These are phyloP conservation scores for Candida silvicultrix DNA, from an alignment of 805 yeast species.

Conservation along the genomic window DNA sequence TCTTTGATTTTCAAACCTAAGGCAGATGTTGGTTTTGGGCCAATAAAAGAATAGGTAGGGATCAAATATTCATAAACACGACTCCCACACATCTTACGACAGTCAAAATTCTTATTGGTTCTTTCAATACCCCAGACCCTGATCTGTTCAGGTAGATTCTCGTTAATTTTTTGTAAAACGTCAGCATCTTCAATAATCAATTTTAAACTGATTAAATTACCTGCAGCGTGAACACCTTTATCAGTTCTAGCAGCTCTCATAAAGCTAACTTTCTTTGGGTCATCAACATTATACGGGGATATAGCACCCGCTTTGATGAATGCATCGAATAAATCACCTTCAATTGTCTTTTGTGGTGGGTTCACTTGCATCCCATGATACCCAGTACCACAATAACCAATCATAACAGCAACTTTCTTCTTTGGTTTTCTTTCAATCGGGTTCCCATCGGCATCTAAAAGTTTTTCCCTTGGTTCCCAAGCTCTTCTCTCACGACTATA, in stretches of 20 bases:
- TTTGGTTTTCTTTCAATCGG: slow-evolving; percentile 71
- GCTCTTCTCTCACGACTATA: slow-evolving; percentile 10
- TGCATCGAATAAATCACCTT: slow-evolving; percentile 81
- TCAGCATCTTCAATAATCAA: slow-evolving; percentile 79
- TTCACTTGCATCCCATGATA: slow-evolving; percentile 95
- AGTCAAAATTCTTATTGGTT: slow-evolving; percentile 86
- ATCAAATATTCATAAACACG: slow-evolving; percentile 89
- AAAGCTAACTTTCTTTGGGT: slow-evolving; percentile 81
- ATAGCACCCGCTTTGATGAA: slow-evolving; percentile 84
- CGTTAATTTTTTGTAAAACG: slow-evolving; percentile 61
- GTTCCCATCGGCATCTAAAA: slow-evolving; percentile 56
- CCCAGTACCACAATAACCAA: slow-evolving; percentile 95
- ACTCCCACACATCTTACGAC: slow-evolving; percentile 93
- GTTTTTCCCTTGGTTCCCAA: slow-evolving; percentile 15
- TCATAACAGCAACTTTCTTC: slow-evolving; percentile 81
- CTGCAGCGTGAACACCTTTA: slow-evolving; percentile 97
- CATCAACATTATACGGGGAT: slow-evolving; percentile 79
- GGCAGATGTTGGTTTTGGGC: slow-evolving; percentile 77
- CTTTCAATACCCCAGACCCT: slow-evolving; percentile 91
- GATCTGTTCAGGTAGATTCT: slow-evolving; percentile 73
- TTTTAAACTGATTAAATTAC: slow-evolving; percentile 81
- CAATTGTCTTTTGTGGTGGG: slow-evolving; percentile 85
- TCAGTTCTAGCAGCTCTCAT: slow-evolving; percentile 88
- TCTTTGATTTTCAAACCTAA: slow-evolving; percentile 54
- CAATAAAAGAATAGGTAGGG: slow-evolving; percentile 85